Base-by-base conservation (phyloP, 352 stramenopile species). In the Peronospora destructor region DNA sequence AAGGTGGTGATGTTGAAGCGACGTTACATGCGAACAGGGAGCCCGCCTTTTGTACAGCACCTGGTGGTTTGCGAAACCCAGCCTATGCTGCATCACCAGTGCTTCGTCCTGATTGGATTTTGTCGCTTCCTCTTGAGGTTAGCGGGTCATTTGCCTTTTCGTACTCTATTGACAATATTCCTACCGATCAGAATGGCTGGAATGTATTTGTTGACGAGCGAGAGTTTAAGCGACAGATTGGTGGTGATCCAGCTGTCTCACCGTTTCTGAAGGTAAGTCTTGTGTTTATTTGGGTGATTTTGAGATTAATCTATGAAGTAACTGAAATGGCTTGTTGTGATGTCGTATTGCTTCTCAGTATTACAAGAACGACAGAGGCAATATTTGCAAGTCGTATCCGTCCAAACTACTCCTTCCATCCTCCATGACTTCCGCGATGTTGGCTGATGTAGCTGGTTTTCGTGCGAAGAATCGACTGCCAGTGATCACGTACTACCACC, bases 401-500 rank as follows among this genome's bases (percentile, higher is more conserved):
- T 71, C 76, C 0, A 87, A 87, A 49, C 45, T 95, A 9, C 66
- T 94, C 3, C 61, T 94, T 21, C 85, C 85, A 11, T 52, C 72
- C 0, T 80, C 68, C 0, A 85, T 91, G 65, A 87, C 55, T 9
- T 85, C 80, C 2, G 43, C 66, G 2, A 86, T 71, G 10, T 55
- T 94, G 23, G 61, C 53, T 13, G 88, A 84, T 53, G 79, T 89
- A 9, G 82, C 85, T 8, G 66, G 76, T 17, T 96, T 93, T 52
- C 81, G 86, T 35, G 75, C 83, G 9, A 92, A 93, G 61, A 88
- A 88, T 30, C 84, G 86, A 5, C 41, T 96, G 6, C 85, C 85
- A 5, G 83, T 93, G 16, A 76, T 95, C 46, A 94, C 83, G 29
- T 95, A 91, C 45, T 86, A 87, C 14, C 79, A 93, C 40, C 69